Conservation (phyloP, 148 eudicot species). For the Mesembryanthemum crystallinum region DNA sequence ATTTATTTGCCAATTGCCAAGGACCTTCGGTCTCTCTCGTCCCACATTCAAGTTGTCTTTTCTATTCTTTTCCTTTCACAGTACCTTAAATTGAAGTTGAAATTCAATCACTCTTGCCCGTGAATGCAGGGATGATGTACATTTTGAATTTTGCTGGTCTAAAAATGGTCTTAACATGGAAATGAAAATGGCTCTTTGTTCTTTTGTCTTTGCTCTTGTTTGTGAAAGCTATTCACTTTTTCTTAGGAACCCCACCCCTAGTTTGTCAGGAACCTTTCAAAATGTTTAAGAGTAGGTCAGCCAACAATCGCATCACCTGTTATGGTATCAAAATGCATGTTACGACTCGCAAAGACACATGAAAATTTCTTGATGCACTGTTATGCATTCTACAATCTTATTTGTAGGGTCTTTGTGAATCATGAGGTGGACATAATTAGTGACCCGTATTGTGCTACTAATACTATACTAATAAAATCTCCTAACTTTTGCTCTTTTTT, state of each 20-base stretch:
- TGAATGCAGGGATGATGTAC: not conserved
- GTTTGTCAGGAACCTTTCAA: not conserved
- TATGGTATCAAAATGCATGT: not conserved
- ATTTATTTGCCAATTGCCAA: not conserved
- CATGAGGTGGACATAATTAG: not conserved
- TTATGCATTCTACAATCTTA: not conserved
- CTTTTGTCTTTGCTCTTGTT: too few species aligned
- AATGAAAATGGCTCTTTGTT: too few species aligned
- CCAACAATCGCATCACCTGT: not conserved
- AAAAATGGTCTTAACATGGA: too few species aligned
- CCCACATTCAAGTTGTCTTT: too few species aligned
- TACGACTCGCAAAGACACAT: not conserved
- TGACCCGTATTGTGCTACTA: not conserved
- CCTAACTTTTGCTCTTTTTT: too few species aligned
- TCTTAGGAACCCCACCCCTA: too few species aligned
- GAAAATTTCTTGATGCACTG: not conserved
- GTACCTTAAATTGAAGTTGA: not conserved
- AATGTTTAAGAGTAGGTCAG: not conserved
- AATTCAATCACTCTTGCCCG: not conserved
- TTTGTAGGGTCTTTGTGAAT: not conserved
- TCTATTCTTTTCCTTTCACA: not conserved
- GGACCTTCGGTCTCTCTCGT: not conserved
- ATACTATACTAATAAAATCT: not conserved
- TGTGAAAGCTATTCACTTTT: too few species aligned
- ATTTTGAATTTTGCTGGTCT: not conserved